Base-by-base conservation (phyloP, 2,329 filamentous ascomycete genomes). In the Ceratocystis eucalypticola region DNA sequence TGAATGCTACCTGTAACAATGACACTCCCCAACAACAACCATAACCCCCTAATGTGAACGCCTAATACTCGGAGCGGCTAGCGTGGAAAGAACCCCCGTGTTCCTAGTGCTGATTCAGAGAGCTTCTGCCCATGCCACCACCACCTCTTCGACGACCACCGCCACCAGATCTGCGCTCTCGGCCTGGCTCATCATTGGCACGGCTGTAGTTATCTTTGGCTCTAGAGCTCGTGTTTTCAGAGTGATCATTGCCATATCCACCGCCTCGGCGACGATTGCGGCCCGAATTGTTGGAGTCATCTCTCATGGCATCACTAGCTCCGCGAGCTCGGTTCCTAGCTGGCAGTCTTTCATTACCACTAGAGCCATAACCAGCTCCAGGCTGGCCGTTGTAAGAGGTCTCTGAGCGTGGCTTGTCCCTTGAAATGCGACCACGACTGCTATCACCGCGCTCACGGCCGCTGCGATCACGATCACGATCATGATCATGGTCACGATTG, bases 31-130 rank as follows among this genome's bases (percentile, higher is more conserved):
- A 48, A 65, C 62, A 50, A 33, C 46, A 50, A 65, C 37, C 45
- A 55, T 37, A 50, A 41, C 25, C 22, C 61, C 50, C 61, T 61
- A 25, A 46, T 15, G 61, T 45, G n/a, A 59, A 33, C 48, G 48
- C 50, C 61, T 67, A 67, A 61, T 67, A 67, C 41, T 59, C 41
- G 44, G 62, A 33, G 63, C 62, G 66, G 46, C 66, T 20, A 55
- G 66, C 46, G 61, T 61, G 59, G 66, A 65, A 67, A 48, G 57
- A 53, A 61, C 55, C 66, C 57, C 57, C 37, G 62, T 62, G 61
- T 65, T 50, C 66, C 66, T 67, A 67, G 62, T 62, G 61, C 62
- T 65, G 62, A 62, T 59, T 59, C 25, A 65, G 37, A 65, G 64
- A 28, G 50, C 33, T 59, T 59, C 53, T 65, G 17, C 33, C 37